Evolutionary conservation across 768 basidiomycete species (phyloP).

Genomic region (Leccinum variicolor): DNA sequence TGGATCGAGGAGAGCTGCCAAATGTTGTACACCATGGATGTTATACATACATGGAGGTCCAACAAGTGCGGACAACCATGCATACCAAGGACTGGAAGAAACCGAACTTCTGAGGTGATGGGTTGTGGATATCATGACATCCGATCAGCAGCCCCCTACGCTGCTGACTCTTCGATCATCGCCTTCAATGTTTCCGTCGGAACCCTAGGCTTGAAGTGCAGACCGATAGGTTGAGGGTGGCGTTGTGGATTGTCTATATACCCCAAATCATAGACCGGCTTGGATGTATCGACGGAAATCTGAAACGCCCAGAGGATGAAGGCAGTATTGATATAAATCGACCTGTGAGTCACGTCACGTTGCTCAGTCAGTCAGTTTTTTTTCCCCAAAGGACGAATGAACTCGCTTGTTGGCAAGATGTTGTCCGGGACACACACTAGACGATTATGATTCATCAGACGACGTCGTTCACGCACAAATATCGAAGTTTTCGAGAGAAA

Average conservation of each 20-base stretch:
- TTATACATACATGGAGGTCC: too few relatives aligned
- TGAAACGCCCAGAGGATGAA: constrained; percentile 60
- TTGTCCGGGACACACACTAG: constrained; percentile 57
- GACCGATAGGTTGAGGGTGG: constrained; percentile 44
- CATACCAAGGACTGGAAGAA: too few relatives aligned
- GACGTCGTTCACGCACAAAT: too few relatives aligned
- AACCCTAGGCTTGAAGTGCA: constrained; percentile 46
- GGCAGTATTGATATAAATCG: constrained; percentile 26
- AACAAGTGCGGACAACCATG: too few relatives aligned
- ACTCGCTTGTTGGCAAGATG: constrained; percentile 45
- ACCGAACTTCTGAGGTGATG: too few relatives aligned
- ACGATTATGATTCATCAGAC: background rate
- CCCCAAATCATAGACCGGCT: constrained; percentile 52
- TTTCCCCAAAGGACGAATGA: too few relatives aligned
- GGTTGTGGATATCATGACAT: too few relatives aligned
- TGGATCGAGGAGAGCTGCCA: too few relatives aligned
- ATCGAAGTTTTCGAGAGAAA: background rate
- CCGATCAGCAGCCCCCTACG: too few relatives aligned
- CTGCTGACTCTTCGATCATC: background rate
- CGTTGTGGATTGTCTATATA: constrained; percentile 34
- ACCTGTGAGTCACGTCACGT: constrained; percentile 6
- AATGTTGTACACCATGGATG: too few relatives aligned
- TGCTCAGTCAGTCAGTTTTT: background rate
- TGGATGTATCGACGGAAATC: constrained; percentile 41
- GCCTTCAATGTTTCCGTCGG: background rate